Evolutionary conservation across 768 basidiomycete species (phyloP), one percentile per base, ranked within the genome.

Genomic region (Boletus speciosus): DNA sequence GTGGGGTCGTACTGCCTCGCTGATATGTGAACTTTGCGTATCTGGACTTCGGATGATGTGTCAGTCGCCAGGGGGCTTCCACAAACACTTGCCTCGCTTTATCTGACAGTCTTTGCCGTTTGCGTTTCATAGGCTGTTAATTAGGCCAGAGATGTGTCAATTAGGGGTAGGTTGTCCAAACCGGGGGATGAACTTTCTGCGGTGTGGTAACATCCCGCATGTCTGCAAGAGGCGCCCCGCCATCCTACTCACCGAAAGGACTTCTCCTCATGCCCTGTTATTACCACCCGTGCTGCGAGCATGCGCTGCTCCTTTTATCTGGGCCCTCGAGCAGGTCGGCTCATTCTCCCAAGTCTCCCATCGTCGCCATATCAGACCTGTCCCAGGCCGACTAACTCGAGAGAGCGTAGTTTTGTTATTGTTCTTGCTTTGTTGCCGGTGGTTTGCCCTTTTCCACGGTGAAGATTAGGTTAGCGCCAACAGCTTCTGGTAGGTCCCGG

Each of bases 71-170:
- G 60, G 59, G 56, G 54, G 19, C 42, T 49, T 61, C 52, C 57
- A 60, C 56, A 51, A 61, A 54, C 55, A 53, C 51, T 43, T 37
- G 45, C 61, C 58, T 56, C 46, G 59, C 65, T 53, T 56, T 52
- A 55, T 61, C 66, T 59, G 44, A 55, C 66, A 52, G 48, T 45
- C 40, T 56, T 55, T 63, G 45, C 68, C 46, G 48, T 70, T 61
- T 66, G 61, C 46, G 58, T 67, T 60, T 65, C 63, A 61, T 69
- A 56, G 67, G 50, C 41, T 58, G 58, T 67, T 62, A 72, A 67
- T 72, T 65, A 44, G 54, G 55, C 57, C 58, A 48, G 52, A 54
- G 54, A 56, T 62, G 57, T 61, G 56, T 71, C 61, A 58, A 67
- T 61, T 63, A 62, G 63, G 57, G 62, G 61, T 66, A 47, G 41